Evolutionary conservation across 2,329 filamentous ascomycete species (phyloP), one percentile per base, ranked within the genome.

Genomic region (Biscogniauxia sp.): DNA sequence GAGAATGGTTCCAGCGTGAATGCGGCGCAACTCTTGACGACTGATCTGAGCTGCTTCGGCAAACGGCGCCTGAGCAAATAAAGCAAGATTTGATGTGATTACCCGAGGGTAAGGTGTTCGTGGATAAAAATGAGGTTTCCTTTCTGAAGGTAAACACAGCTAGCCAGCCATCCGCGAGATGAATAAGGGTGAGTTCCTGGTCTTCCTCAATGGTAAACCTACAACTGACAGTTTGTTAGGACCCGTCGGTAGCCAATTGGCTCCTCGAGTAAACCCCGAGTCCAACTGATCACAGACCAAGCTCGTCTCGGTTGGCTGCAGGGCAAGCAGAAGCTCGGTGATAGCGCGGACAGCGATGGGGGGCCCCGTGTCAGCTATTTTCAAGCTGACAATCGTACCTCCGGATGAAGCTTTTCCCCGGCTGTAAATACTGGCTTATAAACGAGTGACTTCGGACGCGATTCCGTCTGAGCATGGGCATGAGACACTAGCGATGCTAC

Each of bases 381-480:
- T 45, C 9, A 41, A 41, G 51, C 20, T 55, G 53, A 8, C 37
- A 20, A 25, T 26, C 7, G 26, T 19, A 5, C 55, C 51, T 26
- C 51, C 19, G 20, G 32, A 61, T 50, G 49, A 61, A 57, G 49
- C n/a, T 37, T 50, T 62, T 56, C 51, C 50, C 28, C 62, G 13
- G 55, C 23, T 32, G 23, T 50, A 52, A 60, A 28, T 55, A 56
- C 54, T 55, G 53, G 59, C 51, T 57, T 56, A 53, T 62, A 60
- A 67, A 65, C 62, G 66, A 69, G 59, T 58, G 64, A 65, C 62
- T 68, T 49, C 28, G 60, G 62, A 58, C 49, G 15, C 53, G 51
- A 64, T 57, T 59, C 58, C 55, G 62, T 61, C 63, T 57, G 53
- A 61, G 60, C 58, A 63, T 68, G 51, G 56, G 64, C 55, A 58